Percentiles rank a stretch among this genome's conserved stretches.
phyloP scores from a whole-genome alignment of 305 asterid genomes.

The Andrographis paniculata region DNA sequence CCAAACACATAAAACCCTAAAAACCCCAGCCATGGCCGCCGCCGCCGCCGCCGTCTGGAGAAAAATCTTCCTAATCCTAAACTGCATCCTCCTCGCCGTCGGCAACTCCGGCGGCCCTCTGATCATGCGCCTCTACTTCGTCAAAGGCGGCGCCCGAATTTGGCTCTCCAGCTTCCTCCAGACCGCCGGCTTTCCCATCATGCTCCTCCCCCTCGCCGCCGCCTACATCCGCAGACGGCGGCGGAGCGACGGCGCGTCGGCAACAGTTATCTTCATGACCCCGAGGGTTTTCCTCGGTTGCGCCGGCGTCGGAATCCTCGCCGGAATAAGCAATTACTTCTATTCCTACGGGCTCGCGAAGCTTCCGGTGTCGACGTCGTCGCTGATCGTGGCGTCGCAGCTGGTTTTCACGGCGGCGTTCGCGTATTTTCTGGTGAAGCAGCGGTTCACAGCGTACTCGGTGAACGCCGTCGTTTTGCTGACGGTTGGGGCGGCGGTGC shows the following conservation, averaged over 20 bases:
- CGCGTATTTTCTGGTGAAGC: conserved; percentile 50
- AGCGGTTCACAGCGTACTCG: conserved; percentile 47
- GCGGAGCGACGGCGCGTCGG: too few species aligned
- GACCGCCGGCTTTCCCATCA: conserved; percentile 46
- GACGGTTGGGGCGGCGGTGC: conserved; percentile 45
- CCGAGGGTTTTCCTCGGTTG: conserved; percentile 22
- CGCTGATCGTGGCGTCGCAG: conserved; percentile 49
- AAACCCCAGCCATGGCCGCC: too few species aligned
- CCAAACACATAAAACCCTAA: too few species aligned
- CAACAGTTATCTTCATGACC: conserved; percentile 30
- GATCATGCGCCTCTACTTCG: conserved; percentile 24
- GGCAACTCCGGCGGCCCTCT: too few species aligned
- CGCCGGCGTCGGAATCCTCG: conserved; percentile 30
- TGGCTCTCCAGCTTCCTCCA: conserved; percentile 53
- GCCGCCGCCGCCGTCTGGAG: too few species aligned
- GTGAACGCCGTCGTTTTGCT: conserved; percentile 44
- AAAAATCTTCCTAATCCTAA: too few species aligned
- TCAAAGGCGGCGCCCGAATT: conserved; percentile 50
- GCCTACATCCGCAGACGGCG: too few species aligned
- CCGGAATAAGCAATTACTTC: conserved; percentile 41
- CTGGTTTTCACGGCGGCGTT: conserved; percentile 60
- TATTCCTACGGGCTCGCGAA: conserved; percentile 37
- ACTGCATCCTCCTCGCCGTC: too few species aligned
- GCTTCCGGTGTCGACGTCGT: conserved; percentile 57
- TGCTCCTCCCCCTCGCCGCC: conserved; percentile 14